Evolutionary conservation across 2,329 filamentous ascomycete genomes (phyloP).

Genomic region (Ascosphaera pollenicola): DNA sequence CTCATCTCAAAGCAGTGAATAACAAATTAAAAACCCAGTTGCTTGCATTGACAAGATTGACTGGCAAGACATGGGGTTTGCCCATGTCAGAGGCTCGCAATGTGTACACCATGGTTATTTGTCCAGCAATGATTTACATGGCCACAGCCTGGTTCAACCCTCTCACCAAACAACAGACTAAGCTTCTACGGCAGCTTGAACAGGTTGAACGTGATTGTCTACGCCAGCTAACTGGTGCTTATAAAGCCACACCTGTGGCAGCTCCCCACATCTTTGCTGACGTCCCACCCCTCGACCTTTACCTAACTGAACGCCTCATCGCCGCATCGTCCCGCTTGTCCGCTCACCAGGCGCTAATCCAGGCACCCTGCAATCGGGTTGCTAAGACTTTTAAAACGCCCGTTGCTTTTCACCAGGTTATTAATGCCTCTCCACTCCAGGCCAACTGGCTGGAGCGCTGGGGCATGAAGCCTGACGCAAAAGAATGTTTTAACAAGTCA

Average conservation of each 20-base stretch:
- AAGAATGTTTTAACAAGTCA: not conserved
- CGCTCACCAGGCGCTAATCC: not conserved
- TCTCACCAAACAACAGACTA: conserved; percentile 2
- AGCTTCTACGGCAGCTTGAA: not conserved
- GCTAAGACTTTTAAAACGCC: no score
- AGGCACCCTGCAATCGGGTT: no score
- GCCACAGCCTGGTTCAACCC: conserved; percentile 3
- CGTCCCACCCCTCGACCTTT: not conserved
- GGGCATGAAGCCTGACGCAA: not conserved
- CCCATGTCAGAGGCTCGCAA: not conserved
- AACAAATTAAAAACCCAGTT: not conserved
- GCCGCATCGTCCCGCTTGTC: not conserved
- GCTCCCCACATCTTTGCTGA: not conserved
- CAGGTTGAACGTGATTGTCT: not conserved
- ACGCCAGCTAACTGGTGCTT: not conserved
- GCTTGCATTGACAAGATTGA: not conserved
- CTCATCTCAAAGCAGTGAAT: not conserved
- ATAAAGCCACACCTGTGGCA: not conserved
- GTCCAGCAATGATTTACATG: not conserved
- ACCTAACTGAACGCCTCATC: not conserved
- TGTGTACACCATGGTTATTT: not conserved
- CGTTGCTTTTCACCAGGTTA: no score
- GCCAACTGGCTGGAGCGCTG: not conserved
- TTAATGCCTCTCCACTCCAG: no score
- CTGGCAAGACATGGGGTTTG: not conserved